Evolutionary conservation across 352 stramenopile species (phyloP).

Genomic region (Elongisporangium senticosum): DNA sequence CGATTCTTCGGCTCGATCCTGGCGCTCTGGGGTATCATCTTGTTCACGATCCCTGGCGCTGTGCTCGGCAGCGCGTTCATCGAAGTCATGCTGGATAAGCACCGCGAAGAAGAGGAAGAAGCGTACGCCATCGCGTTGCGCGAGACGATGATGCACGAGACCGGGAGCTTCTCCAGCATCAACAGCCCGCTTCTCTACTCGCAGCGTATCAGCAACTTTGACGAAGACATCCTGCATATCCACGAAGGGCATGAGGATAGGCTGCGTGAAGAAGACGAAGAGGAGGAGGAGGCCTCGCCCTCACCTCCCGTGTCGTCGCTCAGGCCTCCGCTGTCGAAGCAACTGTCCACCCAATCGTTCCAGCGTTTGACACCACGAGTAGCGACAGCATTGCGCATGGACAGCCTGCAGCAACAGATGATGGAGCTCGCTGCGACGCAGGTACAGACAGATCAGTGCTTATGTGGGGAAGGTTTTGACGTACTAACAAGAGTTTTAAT

Average conservation of each 20-base stretch:
- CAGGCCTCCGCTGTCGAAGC: background rate
- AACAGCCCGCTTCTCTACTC: conserved; percentile 16
- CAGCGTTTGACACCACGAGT: conserved; percentile 18
- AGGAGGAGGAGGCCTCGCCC: background rate
- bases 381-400: conserved; percentile 13
- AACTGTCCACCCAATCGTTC: conserved; percentile 10
- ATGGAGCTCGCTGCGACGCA: conserved; percentile 24
- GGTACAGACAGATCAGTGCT: conserved; percentile 11
- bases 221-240: conserved; percentile 5
- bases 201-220: conserved; percentile 15
- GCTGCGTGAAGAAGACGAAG: background rate
- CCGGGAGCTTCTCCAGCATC: conserved; percentile 9
- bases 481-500: background rate
- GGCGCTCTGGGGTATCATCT: conserved; percentile 45
- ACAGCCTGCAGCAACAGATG: conserved; percentile 29
- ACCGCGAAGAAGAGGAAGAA: conserved; percentile 36
- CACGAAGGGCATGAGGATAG: background rate
- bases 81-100: conserved; percentile 65
- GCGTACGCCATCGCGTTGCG: conserved; percentile 26
- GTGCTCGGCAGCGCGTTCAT: conserved; percentile 60
- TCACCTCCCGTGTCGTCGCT: background rate
- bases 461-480: background rate
- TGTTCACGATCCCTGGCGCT: conserved; percentile 62
- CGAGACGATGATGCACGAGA: background rate
- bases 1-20: conserved; percentile 35